Evolutionary conservation across 1,284 basidiomycete species (phyloP), one percentile per base, ranked within the genome.

Genomic region (Singerocomus rubriflavus): DNA sequence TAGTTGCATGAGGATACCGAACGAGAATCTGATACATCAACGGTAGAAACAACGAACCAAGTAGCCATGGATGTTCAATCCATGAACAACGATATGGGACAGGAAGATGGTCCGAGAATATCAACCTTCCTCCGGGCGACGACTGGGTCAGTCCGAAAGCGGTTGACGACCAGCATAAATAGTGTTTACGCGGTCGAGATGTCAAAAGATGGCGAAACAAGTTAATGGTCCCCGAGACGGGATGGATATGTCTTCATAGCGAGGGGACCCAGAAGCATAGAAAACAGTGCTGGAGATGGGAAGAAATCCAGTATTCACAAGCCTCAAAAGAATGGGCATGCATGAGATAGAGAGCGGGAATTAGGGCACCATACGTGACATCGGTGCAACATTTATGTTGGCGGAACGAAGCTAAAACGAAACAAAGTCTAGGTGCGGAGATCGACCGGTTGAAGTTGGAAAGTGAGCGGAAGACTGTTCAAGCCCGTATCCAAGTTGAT

Each of bases 191-290:
- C 54, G 57, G 57, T 48, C 55, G 55, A 69, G 56, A 68, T 67
- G 62, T 65, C 60, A 63, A 66, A 62, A 62, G 59, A 64, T 58
- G 61, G 61, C 57, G 52, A 54, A 57, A 66, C 46, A 68, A 57
- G 56, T 57, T 54, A 43, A 60, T 56, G 63, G 62, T 64, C 69
- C 65, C 57, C 57, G 53, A 70, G 78, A 82, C 80, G 73, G 79
- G 78, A 81, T 80, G 79, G 76, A 82, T 81, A 82, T 78, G 80
- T 81, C 80, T 71, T 73, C 65, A 68, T 71, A 64, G 58, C 57
- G 68, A 67, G 67, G 69, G 67, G 67, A 69, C 66, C 69, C 57
- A 49, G 48, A 57, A 61, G 56, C 54, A 58, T 60, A 68, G 63
- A 54, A 52, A 52, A 57, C 64, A 67, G 25, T 41, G 54, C 48